phyloP scores from a whole-genome alignment of 1,139 yeast species.

The Yamadazyma atmosphaerica region DNA sequence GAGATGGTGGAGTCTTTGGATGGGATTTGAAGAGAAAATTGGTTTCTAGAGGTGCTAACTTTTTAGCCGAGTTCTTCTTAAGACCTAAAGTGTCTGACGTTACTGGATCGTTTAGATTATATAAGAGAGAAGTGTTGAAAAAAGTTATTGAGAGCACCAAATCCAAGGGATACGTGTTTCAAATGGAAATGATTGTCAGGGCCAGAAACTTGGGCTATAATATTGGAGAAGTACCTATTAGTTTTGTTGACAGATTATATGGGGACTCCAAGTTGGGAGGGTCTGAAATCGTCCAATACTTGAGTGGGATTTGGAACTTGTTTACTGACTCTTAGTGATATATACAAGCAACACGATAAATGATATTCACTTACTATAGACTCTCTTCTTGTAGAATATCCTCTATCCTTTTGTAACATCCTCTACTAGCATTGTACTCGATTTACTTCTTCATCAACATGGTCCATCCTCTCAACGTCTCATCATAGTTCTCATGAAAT shows the following conservation, averaged over 20 bases:
- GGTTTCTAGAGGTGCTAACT: conserved; percentile 80
- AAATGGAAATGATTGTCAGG: conserved; percentile 88
- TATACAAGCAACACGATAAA: too few species aligned
- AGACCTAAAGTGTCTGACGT: conserved; percentile 76
- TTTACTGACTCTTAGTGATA: conserved; percentile 62
- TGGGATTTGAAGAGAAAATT: conserved; percentile 84
- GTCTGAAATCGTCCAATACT: conserved; percentile 76
- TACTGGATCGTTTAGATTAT: conserved; percentile 78
- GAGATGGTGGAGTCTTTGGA: conserved; percentile 82
- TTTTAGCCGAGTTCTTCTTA: conserved; percentile 69
- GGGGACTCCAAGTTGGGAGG: conserved; percentile 85
- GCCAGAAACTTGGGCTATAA: conserved; percentile 71
- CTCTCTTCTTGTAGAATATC: too few species aligned
- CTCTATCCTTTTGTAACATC: not conserved
- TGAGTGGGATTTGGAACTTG: conserved; percentile 72
- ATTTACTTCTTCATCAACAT: too few species aligned
- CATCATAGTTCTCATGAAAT: not conserved
- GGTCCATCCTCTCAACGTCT: not conserved
- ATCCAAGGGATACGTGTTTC: conserved; percentile 83
- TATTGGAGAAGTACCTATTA: conserved; percentile 79
- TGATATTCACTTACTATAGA: too few species aligned
- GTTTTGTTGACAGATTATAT: conserved; percentile 76
- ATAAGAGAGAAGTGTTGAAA: conserved; percentile 68
- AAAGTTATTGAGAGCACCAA: conserved; percentile 69
- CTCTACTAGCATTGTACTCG: not conserved